phyloP scores from a whole-genome alignment of 169 alveolate genomes.

The Eimeria acervulina region DNA sequence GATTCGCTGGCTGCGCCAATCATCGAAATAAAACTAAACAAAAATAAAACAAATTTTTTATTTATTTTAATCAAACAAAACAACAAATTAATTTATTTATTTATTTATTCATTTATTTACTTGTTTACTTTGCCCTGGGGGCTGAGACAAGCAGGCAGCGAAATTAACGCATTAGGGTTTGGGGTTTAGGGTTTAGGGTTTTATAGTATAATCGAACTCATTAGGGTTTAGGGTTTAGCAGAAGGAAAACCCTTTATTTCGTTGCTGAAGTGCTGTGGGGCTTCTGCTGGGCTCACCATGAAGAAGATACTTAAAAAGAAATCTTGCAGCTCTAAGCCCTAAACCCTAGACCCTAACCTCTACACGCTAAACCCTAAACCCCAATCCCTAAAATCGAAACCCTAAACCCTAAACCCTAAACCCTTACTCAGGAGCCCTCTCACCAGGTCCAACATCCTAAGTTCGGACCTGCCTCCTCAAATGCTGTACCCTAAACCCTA shows the following conservation, averaged over 20 bases:
- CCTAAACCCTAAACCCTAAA: conserved; percentile 50
- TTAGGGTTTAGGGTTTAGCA: conserved; percentile 10
- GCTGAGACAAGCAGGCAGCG: background rate
- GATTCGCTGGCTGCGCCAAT: too few relatives aligned
- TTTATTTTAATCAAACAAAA: too few relatives aligned
- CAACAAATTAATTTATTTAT: background rate
- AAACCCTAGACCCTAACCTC: conserved; percentile 4
- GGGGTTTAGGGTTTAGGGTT: background rate
- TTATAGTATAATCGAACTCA: too few relatives aligned
- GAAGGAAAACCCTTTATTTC: background rate
- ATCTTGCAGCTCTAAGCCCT: background rate
- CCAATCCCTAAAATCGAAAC: background rate
- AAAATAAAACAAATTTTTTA: too few relatives aligned
- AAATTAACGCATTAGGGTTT: background rate
- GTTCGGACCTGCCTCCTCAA: background rate
- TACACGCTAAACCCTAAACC: conserved; percentile 48
- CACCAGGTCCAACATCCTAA: conserved; percentile 2
- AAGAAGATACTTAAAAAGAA: too few relatives aligned
- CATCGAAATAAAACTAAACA: too few relatives aligned
- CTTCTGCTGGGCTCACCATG: too few relatives aligned
- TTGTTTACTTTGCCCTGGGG: background rate
- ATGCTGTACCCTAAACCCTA: conserved; percentile 34
- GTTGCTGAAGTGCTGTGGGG: background rate
- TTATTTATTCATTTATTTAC: background rate
- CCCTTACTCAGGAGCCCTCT: background rate